A percentile compares a stretch with the other conserved stretches of the same genome.
Conservation (phyloP, 2,329 filamentous ascomycete species). For the Aureobasidium melanogenum region DNA sequence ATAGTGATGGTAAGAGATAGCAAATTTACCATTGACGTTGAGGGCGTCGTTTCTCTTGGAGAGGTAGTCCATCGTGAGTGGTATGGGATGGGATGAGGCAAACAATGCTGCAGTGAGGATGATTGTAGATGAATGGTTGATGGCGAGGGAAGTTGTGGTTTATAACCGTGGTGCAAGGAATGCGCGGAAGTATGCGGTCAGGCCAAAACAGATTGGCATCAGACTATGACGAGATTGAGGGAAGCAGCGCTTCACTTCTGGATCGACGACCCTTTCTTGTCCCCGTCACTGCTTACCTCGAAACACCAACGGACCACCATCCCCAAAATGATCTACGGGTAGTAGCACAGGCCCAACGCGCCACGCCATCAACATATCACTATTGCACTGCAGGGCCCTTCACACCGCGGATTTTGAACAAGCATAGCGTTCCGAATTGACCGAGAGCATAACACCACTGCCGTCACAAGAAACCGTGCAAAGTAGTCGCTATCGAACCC, state of each 20-base stretch:
- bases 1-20: neutral
- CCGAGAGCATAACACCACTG: neutral
- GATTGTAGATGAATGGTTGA: neutral
- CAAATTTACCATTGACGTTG: constrained; percentile 31
- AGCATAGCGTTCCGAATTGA: neutral
- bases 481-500: no score
- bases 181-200: neutral
- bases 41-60: constrained; percentile 37
- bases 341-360: constrained; percentile 3
- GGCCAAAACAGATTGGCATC: neutral
- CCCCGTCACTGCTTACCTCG: neutral
- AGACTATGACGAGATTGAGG: neutral
- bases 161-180: neutral
- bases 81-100: constrained; percentile 2
- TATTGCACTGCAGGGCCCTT: neutral
- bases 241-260: neutral
- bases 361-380: neutral
- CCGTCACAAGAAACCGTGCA: neutral
- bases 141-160: neutral
- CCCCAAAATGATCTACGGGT: neutral
- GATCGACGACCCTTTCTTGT: neutral
- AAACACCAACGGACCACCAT: neutral
- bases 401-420: neutral
- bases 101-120: neutral
- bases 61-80: constrained; percentile 11